Evolutionary conservation across 768 basidiomycete genomes (phyloP).

Genomic region (Mycena chlorophos): DNA sequence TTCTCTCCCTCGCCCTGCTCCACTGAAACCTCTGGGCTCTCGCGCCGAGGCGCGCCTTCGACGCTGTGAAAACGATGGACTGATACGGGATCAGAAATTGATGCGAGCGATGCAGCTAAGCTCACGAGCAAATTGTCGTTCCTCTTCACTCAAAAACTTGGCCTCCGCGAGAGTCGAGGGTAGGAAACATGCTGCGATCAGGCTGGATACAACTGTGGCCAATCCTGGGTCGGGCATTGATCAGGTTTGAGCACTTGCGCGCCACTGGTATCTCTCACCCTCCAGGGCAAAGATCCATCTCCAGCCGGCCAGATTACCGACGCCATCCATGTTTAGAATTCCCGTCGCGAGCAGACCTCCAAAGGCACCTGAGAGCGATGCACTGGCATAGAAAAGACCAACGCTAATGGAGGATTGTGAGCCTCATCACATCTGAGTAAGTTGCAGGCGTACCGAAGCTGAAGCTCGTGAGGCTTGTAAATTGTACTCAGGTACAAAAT

Average conservation of each 20-base stretch:
- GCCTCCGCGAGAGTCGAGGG: conserved; percentile 52
- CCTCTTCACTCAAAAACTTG: conserved; percentile 55
- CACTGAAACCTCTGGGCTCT: background rate
- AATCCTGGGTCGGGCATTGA: conserved; percentile 44
- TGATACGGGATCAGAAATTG: conserved; percentile 22
- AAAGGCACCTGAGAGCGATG: conserved; percentile 67
- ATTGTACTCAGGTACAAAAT: conserved; percentile 62
- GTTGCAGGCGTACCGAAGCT: conserved; percentile 45
- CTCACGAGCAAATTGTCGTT: conserved; percentile 57
- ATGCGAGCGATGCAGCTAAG: background rate
- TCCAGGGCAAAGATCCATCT: conserved; percentile 68
- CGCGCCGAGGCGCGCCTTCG: conserved; percentile 25
- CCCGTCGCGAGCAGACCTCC: conserved; percentile 67
- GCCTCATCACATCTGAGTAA: background rate
- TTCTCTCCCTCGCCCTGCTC: conserved; percentile 32
- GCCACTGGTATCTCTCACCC: no score
- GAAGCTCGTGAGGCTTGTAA: conserved; percentile 61
- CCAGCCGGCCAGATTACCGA: conserved; percentile 56
- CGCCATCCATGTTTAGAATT: conserved; percentile 61
- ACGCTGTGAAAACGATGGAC: conserved; percentile 43
- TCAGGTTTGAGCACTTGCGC: no score
- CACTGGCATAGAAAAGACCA: conserved; percentile 65
- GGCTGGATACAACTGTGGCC: conserved; percentile 46
- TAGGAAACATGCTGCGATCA: conserved; percentile 44
- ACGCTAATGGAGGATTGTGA: conserved; percentile 39